Evolutionary conservation across 352 stramenopile genomes (phyloP).

Genomic region (Globisporangium radiosum): DNA sequence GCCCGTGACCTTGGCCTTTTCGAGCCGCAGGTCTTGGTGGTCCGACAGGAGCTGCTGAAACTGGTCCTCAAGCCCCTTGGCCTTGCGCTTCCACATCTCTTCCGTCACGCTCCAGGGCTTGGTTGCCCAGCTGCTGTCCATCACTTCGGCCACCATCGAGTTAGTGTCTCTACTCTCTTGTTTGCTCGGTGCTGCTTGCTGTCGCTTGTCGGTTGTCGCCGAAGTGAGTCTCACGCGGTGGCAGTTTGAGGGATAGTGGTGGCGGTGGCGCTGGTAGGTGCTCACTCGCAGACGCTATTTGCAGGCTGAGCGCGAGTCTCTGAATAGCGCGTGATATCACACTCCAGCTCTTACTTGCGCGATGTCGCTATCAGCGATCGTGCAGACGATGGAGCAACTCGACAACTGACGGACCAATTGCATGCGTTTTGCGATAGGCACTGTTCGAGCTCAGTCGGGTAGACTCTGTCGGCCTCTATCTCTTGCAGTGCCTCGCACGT

Average conservation of each 20-base stretch:
- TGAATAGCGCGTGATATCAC: neutral
- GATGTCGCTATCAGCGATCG: neutral
- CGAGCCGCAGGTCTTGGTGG: constrained; percentile 60
- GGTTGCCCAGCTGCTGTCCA: constrained; percentile 38
- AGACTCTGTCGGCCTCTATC: no score
- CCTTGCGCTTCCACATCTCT: constrained; percentile 75
- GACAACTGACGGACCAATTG: neutral
- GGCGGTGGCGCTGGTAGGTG: no score
- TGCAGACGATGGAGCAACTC: neutral
- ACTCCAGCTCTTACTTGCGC: neutral
- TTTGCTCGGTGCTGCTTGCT: neutral
- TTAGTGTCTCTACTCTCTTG: neutral
- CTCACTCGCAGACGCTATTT: no score
- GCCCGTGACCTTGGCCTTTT: constrained; percentile 60
- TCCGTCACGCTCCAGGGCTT: constrained; percentile 71
- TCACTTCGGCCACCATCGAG: constrained; percentile 31
- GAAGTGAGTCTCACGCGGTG: no score
- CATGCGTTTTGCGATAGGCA: no score
- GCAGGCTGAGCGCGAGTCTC: neutral
- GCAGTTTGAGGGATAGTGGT: no score
- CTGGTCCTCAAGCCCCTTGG: constrained; percentile 58
- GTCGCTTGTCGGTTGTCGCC: no score
- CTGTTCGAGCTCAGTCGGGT: no score
- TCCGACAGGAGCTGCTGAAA: constrained; percentile 60
- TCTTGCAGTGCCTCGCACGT: neutral